Evolutionary conservation across 345 rosid genomes (phyloP).

Genomic region (Ceriops zippeliana): DNA sequence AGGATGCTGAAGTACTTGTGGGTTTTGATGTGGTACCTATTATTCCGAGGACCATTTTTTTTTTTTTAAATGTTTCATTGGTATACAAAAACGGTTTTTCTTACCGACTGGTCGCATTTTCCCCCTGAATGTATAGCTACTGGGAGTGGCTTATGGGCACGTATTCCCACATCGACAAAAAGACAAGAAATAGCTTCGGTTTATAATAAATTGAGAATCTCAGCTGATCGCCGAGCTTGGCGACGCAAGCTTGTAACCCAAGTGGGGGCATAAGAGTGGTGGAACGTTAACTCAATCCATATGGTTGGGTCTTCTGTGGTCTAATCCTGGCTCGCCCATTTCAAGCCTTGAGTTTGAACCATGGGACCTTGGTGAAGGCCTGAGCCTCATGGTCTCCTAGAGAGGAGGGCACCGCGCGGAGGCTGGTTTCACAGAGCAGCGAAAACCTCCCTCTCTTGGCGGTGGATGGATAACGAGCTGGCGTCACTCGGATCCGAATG

Average conservation of each 20-base stretch:
- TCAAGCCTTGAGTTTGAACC: slow-evolving; percentile 27
- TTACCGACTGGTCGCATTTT: too few relatives aligned
- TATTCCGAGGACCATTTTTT: too few relatives aligned
- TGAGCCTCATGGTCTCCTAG: not conserved
- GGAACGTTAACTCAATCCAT: not conserved
- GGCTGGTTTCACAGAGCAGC: slow-evolving; percentile 37
- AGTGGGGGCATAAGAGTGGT: slow-evolving; percentile 16
- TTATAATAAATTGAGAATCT: too few relatives aligned
- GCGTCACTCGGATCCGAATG: slow-evolving; percentile 5
- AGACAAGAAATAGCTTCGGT: too few relatives aligned
- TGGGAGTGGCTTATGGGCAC: too few relatives aligned
- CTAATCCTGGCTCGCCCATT: slow-evolving; percentile 12
- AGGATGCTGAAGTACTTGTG: too few relatives aligned
- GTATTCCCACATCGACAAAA: too few relatives aligned
- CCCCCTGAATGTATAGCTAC: too few relatives aligned
- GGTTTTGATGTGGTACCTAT: too few relatives aligned
- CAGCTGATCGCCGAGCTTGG: accelerated
- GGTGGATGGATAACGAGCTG: slow-evolving; percentile 33
- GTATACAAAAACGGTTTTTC: too few relatives aligned
- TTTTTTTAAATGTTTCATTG: too few relatives aligned
- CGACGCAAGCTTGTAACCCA: slow-evolving; percentile 4
- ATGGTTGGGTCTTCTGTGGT: not conserved
- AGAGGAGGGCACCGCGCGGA: slow-evolving; percentile 42
- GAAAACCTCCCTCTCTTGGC: slow-evolving; percentile 21
- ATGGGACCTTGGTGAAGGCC: slow-evolving; percentile 7